These are phyloP conservation scores for Sugiyamaella novakii DNA, from an alignment of 1,139 yeast species.

Conservation along the genomic window DNA sequence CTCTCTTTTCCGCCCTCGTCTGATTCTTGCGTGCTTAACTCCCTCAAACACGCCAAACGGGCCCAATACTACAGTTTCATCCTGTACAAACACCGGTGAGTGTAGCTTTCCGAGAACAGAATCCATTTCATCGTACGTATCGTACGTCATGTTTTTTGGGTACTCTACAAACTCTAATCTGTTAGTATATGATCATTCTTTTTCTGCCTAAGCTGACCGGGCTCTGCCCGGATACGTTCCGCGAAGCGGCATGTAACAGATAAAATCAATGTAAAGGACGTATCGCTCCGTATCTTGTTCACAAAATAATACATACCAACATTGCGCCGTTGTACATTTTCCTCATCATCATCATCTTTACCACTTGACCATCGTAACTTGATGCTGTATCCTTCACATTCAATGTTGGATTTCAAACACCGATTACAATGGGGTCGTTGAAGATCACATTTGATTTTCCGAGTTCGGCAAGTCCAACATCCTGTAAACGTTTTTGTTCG, in stretches of 20 bases:
- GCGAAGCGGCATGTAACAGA: no score
- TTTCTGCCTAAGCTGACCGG: neutral
- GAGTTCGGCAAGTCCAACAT: constrained; percentile 63
- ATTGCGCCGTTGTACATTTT: constrained; percentile 65
- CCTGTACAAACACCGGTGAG: constrained; percentile 49
- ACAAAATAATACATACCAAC: constrained; percentile 39
- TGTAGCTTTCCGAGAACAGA: constrained; percentile 65
- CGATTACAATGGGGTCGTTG: constrained; percentile 55
- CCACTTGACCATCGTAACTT: constrained; percentile 70
- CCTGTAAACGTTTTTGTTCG: constrained; percentile 58
- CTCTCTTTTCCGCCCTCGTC: constrained; percentile 15
- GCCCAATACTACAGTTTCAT: constrained; percentile 63
- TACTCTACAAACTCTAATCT: constrained; percentile 69
- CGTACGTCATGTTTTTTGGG: constrained; percentile 59
- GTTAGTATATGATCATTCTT: no score
- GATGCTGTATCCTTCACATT: constrained; percentile 82
- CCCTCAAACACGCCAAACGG: constrained; percentile 83
- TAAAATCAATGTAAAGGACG: no score
- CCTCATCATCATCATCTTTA: constrained; percentile 36
- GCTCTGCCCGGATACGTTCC: neutral
- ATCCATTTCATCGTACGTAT: constrained; percentile 82
- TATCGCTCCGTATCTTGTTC: no score
- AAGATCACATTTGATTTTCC: constrained; percentile 64
- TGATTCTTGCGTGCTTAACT: constrained; percentile 19
- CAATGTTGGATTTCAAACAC: constrained; percentile 57